phyloP scores from a whole-genome alignment of 352 stramenopile species.

The Plasmopara halstedii region DNA sequence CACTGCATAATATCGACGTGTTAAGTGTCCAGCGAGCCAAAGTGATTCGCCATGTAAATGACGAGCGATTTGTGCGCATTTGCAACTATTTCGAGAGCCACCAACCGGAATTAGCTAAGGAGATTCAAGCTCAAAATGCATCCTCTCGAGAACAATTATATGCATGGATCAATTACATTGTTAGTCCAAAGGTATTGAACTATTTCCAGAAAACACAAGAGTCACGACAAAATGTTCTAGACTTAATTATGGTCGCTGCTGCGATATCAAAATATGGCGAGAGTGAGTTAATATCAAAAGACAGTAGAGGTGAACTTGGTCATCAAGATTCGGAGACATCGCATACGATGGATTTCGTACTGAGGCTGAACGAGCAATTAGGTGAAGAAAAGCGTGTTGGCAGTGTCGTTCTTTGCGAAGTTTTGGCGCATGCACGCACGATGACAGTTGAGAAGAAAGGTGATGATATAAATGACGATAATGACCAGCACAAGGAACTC shows the following conservation, averaged over 20 bases:
- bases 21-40: slow-evolving; percentile 21
- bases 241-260: slow-evolving; percentile 28
- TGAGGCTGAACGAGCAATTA: slow-evolving; percentile 29
- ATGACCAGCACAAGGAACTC: slow-evolving; percentile 21
- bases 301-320: slow-evolving; percentile 19
- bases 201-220: slow-evolving; percentile 13
- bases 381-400: slow-evolving; percentile 20
- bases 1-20: slow-evolving; percentile 20
- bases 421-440: slow-evolving; percentile 19
- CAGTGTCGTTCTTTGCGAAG: slow-evolving; percentile 23
- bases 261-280: slow-evolving; percentile 35
- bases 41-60: slow-evolving; percentile 16
- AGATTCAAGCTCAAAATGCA: slow-evolving; percentile 20
- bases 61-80: slow-evolving; percentile 23
- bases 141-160: slow-evolving; percentile 21
- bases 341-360: slow-evolving; percentile 28
- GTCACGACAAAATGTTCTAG: slow-evolving; percentile 19
- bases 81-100: slow-evolving; percentile 33
- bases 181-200: slow-evolving; percentile 24
- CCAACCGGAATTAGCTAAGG: slow-evolving; percentile 24
- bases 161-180: slow-evolving; percentile 29
- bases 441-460: slow-evolving; percentile 16
- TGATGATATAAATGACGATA: slow-evolving; percentile 3
- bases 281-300: slow-evolving; percentile 20
- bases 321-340: slow-evolving; percentile 2